Percentiles rank a stretch among this genome's conserved stretches.
phyloP scores from a whole-genome alignment of 257 asterid genomes.

The Verbena officinalis region DNA sequence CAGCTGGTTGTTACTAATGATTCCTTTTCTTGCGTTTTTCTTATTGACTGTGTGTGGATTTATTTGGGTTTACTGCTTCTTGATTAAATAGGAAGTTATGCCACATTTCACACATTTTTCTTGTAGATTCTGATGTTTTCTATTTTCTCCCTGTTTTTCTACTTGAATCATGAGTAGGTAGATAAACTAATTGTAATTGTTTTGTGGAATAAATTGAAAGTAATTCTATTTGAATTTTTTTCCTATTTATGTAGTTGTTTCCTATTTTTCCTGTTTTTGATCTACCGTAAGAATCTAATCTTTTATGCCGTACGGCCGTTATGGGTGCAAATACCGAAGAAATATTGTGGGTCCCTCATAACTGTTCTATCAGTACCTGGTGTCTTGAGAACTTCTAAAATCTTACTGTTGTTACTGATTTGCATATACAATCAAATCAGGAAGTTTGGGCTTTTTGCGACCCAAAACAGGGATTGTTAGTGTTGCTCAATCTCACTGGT shows the following conservation, averaged over 20 bases:
- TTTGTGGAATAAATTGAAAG: conserved; percentile 12
- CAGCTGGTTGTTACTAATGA: conserved; percentile 20
- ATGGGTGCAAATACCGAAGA: conserved; percentile 6
- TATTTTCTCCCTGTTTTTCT: conserved; percentile 21
- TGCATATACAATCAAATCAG: background rate
- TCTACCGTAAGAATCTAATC: background rate
- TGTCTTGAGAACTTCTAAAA: background rate
- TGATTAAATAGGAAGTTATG: conserved; percentile 7
- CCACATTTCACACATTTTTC: background rate
- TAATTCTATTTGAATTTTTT: background rate
- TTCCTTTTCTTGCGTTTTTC: conserved; percentile 14
- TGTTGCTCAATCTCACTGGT: background rate
- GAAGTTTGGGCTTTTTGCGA: conserved; percentile 7
- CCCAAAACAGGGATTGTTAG: background rate
- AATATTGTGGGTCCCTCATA: no score
- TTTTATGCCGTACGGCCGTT: background rate
- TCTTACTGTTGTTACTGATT: background rate
- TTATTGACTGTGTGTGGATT: conserved; percentile 25
- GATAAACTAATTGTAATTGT: background rate
- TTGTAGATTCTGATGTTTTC: background rate
- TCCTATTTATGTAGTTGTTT: conserved; percentile 14
- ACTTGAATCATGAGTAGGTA: conserved; percentile 25
- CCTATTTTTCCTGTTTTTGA: conserved; percentile 6
- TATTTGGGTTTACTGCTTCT: conserved; percentile 14
- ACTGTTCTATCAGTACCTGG: background rate